Percentiles rank a stretch among this genome's conserved stretches.
phyloP scores from a whole-genome alignment of 2,329 filamentous ascomycete genomes.

The Aureobasidium lini region DNA sequence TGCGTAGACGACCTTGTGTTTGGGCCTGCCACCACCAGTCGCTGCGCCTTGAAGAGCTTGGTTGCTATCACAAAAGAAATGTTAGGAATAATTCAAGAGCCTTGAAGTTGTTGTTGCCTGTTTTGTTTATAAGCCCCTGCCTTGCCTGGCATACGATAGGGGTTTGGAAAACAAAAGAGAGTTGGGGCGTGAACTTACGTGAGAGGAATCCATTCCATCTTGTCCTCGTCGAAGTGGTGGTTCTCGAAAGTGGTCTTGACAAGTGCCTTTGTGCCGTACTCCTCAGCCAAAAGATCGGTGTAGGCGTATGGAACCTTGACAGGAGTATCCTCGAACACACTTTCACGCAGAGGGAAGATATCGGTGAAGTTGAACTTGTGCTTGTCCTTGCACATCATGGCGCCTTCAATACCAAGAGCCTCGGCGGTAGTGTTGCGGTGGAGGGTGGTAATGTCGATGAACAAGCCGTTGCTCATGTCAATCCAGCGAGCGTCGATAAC shows the following conservation, averaged over 20 bases:
- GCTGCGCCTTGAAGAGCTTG: background rate
- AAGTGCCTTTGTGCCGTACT: conserved; percentile 47
- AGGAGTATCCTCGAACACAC: conserved; percentile 45
- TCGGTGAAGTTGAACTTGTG: conserved; percentile 47
- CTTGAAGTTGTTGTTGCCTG: background rate
- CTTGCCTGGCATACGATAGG: background rate
- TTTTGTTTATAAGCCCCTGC: conserved; percentile 3
- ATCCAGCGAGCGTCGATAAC: conserved; percentile 56
- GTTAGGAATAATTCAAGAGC: background rate
- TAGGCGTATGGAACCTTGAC: conserved; percentile 53
- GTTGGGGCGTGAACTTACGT: background rate
- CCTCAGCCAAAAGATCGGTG: conserved; percentile 44
- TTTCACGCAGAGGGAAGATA: conserved; percentile 51
- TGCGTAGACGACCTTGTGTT: conserved; percentile 6
- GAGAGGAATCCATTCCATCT: conserved; percentile 25
- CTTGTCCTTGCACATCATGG: conserved; percentile 50
- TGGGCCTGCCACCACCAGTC: background rate
- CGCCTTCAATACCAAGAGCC: conserved; percentile 31
- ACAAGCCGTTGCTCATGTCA: conserved; percentile 51
- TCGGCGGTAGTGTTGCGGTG: conserved; percentile 38
- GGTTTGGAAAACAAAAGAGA: background rate
- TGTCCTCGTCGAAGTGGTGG: conserved; percentile 33
- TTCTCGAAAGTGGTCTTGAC: conserved; percentile 39
- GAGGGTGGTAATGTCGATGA: conserved; percentile 55
- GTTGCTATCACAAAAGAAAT: background rate